A percentile compares a stretch with the other conserved stretches of the same genome.
Evolutionary conservation across 805 yeast species (phyloP).

Genomic region (Blastobotrys robertii): DNA sequence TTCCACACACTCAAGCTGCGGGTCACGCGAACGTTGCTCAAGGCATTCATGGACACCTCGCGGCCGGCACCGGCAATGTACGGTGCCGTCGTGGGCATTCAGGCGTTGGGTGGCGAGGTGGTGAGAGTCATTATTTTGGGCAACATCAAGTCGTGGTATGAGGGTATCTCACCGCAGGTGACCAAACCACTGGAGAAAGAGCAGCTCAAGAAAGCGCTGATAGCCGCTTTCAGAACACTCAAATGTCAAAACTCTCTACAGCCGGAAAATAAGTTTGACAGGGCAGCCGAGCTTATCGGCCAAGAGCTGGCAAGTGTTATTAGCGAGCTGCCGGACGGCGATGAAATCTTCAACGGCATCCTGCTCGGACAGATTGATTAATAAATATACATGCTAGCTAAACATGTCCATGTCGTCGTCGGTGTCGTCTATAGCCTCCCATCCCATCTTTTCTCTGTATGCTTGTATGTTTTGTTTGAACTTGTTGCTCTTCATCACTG

Average conservation of each 20-base stretch:
- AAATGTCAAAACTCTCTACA: conserved; percentile 21
- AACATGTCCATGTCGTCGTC: conserved; percentile 8
- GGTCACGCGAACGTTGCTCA: conserved; percentile 81
- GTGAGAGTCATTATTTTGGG: conserved; percentile 76
- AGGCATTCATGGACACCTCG: conserved; percentile 80
- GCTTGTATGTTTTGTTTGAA: too few species aligned
- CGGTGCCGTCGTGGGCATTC: conserved; percentile 81
- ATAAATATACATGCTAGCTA: neutral
- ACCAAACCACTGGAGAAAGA: conserved; percentile 34
- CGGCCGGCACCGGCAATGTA: conserved; percentile 84
- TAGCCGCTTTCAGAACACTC: conserved; percentile 48
- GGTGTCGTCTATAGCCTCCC: conserved; percentile 1
- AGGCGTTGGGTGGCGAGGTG: conserved; percentile 79
- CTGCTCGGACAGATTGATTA: conserved; percentile 5
- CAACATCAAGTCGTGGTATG: conserved; percentile 68
- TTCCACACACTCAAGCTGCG: conserved; percentile 87
- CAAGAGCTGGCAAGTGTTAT: conserved; percentile 42
- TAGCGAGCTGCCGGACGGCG: conserved; percentile 33
- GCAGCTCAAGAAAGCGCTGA: conserved; percentile 38
- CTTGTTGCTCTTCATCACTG: too few species aligned
- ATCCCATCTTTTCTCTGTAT: too few species aligned
- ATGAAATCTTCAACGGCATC: conserved; percentile 8
- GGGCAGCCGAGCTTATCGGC: conserved; percentile 53
- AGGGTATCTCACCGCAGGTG: conserved; percentile 20
- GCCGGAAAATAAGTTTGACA: conserved; percentile 30